Evolutionary conservation across 345 rosid species (phyloP).

Genomic region (Firmiana major): DNA sequence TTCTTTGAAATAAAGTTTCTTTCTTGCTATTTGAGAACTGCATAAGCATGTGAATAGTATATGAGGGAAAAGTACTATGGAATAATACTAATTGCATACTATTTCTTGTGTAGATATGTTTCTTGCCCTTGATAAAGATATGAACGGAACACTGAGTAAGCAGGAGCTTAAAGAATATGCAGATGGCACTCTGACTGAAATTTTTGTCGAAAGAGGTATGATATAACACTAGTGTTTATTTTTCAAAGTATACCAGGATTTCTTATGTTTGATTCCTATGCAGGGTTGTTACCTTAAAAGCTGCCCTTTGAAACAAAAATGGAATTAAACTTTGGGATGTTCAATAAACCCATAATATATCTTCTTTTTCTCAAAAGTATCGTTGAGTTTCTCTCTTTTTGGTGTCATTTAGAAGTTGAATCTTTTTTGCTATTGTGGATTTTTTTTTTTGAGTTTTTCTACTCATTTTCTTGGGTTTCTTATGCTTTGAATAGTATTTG

Average conservation of each 20-base stretch:
- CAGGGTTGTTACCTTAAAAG: background rate
- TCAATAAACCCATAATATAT: background rate
- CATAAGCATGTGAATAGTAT: background rate
- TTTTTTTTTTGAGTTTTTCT: conserved; percentile 3
- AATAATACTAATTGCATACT: background rate
- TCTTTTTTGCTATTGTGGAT: background rate
- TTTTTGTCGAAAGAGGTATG: conserved; percentile 91
- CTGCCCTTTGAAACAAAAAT: background rate
- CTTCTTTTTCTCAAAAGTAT: background rate
- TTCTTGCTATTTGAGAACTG: background rate
- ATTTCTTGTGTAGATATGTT: conserved; percentile 66
- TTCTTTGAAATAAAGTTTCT: conserved; percentile 3
- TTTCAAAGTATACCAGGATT: background rate
- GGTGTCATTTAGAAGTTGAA: background rate
- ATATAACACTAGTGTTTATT: background rate
- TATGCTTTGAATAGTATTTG: conserved; percentile 54
- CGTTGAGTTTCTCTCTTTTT: background rate
- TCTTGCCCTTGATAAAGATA: conserved; percentile 94
- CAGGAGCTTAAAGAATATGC: conserved; percentile 96
- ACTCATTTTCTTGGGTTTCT: conserved; percentile 15
- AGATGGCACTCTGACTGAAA: conserved; percentile 91
- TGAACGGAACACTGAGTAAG: conserved; percentile 88
- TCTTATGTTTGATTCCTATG: background rate
- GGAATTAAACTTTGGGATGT: background rate
- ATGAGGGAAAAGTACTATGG: background rate